A percentile compares a stretch with the other conserved stretches of the same genome.
Evolutionary conservation across 108 stramenopile species (phyloP).

Genomic region (Nitzschia sp.): DNA sequence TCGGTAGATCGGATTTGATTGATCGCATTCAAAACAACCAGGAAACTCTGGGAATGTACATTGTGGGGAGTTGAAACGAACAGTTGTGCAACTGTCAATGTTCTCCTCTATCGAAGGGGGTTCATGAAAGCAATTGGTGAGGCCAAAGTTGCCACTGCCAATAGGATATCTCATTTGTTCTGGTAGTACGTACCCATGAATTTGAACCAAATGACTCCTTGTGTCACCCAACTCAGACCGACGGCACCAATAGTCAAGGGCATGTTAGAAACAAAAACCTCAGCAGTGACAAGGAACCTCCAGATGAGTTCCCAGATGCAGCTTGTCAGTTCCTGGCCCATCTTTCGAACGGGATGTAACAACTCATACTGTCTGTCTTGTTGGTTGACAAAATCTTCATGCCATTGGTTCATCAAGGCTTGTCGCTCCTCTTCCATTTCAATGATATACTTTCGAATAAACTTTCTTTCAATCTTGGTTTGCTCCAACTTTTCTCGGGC

Average conservation of each 20-base stretch:
- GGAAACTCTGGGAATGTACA: slow-evolving; percentile 55
- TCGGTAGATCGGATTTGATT: slow-evolving; percentile 15
- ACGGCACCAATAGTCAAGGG: slow-evolving; percentile 52
- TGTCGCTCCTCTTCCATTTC: slow-evolving; percentile 21
- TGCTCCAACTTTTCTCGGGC: background rate
- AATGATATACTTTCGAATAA: background rate
- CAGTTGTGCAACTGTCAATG: slow-evolving; percentile 34
- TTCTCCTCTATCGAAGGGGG: slow-evolving; percentile 35
- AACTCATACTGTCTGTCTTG: background rate
- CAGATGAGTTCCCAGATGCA: background rate
- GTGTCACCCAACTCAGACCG: slow-evolving; percentile 43
- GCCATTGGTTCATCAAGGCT: slow-evolving; percentile 14
- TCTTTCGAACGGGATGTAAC: background rate
- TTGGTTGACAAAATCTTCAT: slow-evolving; percentile 8
- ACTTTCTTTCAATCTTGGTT: background rate
- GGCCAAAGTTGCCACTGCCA: background rate
- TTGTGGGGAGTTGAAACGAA: slow-evolving; percentile 42
- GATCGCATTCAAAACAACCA: slow-evolving; percentile 57
- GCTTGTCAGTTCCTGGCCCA: background rate
- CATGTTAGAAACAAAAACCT: slow-evolving; percentile 55
- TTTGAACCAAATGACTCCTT: slow-evolving; percentile 65
- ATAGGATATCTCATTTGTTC: background rate
- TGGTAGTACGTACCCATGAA: slow-evolving; percentile 24
- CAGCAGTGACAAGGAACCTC: slow-evolving; percentile 8
- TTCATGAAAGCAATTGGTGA: background rate